phyloP scores from a whole-genome alignment of 108 stramenopile genomes.

The Fragilariopsis cylindrus region DNA sequence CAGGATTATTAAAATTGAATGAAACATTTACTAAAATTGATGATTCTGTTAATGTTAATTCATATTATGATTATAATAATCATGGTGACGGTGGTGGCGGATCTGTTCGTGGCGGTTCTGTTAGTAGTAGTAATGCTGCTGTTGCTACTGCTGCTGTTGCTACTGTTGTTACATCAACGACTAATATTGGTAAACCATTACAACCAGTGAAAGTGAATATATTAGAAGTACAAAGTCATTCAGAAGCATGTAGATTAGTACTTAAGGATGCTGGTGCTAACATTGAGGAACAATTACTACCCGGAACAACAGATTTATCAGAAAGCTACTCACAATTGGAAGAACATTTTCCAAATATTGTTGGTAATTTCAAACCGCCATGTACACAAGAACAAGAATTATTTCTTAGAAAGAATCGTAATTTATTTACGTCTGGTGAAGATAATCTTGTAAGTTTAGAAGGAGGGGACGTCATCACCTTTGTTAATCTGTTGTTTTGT shows the following conservation, averaged over 20 bases:
- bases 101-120: background rate
- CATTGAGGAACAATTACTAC: constrained; percentile 51
- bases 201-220: constrained; percentile 38
- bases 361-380: constrained; percentile 43
- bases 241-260: constrained; percentile 64
- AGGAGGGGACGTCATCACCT: too few species aligned
- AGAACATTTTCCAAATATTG: constrained; percentile 55
- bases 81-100: background rate
- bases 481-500: too few species aligned
- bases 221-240: constrained; percentile 35
- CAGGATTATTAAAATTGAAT: constrained; percentile 62
- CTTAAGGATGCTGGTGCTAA: constrained; percentile 64
- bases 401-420: constrained; percentile 58
- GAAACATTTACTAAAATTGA: constrained; percentile 80
- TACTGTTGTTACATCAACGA: background rate
- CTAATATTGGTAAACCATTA: background rate
- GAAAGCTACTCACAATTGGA: constrained; percentile 56
- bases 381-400: constrained; percentile 49
- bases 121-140: background rate
- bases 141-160: background rate
- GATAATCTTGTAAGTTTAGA: constrained; percentile 43
- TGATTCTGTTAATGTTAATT: constrained; percentile 46
- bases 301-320: constrained; percentile 51
- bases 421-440: constrained; percentile 79
- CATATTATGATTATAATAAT: constrained; percentile 19